Evolutionary conservation across 768 basidiomycete genomes (phyloP).

Genomic region (Coprinopsis marcescibilis): DNA sequence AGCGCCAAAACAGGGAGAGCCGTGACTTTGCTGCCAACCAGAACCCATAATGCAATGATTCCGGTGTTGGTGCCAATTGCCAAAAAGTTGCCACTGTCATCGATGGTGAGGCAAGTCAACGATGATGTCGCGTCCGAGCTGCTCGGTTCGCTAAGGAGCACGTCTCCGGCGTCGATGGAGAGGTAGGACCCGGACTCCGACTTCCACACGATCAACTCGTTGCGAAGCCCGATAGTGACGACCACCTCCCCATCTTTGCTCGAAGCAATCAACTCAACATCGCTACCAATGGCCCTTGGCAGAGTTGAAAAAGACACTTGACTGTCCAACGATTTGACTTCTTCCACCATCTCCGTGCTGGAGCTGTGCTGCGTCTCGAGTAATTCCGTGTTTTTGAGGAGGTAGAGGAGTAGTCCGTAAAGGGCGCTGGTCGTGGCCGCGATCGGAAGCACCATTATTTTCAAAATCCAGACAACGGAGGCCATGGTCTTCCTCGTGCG

Average conservation of each 20-base stretch:
- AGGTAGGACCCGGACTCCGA: slow-evolving; percentile 34
- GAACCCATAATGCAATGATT: slow-evolving; percentile 55
- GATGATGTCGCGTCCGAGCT: slow-evolving; percentile 43
- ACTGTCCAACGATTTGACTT: slow-evolving; percentile 30
- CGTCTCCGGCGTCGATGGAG: slow-evolving; percentile 45
- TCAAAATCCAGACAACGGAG: slow-evolving; percentile 66
- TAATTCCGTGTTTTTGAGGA: slow-evolving; percentile 88
- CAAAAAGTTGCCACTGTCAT: slow-evolving; percentile 52
- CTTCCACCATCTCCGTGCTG: slow-evolving; percentile 33
- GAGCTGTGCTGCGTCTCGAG: slow-evolving; percentile 76
- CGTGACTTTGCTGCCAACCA: slow-evolving; percentile 34
- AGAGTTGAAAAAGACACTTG: slow-evolving; percentile 59
- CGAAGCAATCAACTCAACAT: slow-evolving; percentile 74
- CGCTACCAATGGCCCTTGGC: slow-evolving; percentile 75
- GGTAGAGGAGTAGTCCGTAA: slow-evolving; percentile 74
- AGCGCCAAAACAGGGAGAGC: slow-evolving; percentile 36
- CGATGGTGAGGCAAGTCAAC: slow-evolving; percentile 58
- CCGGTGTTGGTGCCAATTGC: slow-evolving; percentile 73
- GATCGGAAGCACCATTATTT: slow-evolving; percentile 84
- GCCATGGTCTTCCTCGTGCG: slow-evolving; percentile 44
- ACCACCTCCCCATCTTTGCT: slow-evolving; percentile 63
- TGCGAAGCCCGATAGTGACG: slow-evolving; percentile 71
- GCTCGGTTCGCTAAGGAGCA: slow-evolving; percentile 45
- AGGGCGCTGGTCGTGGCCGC: slow-evolving; percentile 66
- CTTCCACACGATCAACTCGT: slow-evolving; percentile 71